These are phyloP conservation scores for Pseudozyma hubeiensis DNA, from an alignment of 1,284 basidiomycete genomes.

Conservation along the genomic window DNA sequence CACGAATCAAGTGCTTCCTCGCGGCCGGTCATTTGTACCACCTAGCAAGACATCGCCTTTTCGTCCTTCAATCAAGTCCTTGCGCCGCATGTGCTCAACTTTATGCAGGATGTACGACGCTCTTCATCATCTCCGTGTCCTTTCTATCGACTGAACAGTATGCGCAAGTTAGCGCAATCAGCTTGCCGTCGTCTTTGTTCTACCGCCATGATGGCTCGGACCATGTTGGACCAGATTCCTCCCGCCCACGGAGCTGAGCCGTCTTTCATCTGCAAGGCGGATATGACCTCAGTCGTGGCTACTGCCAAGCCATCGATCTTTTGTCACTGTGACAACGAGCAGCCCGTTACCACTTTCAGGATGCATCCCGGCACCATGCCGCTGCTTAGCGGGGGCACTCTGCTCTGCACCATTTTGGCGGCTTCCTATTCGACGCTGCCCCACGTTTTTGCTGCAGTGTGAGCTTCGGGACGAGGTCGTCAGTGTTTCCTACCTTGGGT, in stretches of 20 bases:
- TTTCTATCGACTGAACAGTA: not conserved
- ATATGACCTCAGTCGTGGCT: too few relatives aligned
- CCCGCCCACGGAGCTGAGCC: conserved; percentile 3
- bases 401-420: too few relatives aligned
- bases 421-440: too few relatives aligned
- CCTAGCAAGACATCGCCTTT: not conserved
- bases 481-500: too few relatives aligned
- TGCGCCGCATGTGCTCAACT: too few relatives aligned
- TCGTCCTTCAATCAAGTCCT: conserved; percentile 3
- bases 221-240: not conserved
- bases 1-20: not conserved
- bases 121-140: not conserved
- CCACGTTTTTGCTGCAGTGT: too few relatives aligned
- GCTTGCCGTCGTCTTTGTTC: not conserved
- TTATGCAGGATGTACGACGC: not conserved
- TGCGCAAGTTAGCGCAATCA: not conserved
- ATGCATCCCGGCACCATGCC: too few relatives aligned
- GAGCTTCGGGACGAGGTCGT: too few relatives aligned
- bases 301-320: not conserved
- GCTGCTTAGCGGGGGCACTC: too few relatives aligned
- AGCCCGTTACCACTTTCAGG: too few relatives aligned
- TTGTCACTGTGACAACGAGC: too few relatives aligned
- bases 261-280: conserved; percentile 1
- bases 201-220: not conserved
- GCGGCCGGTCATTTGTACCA: not conserved